phyloP scores from a whole-genome alignment of 108 stramenopile species.

The Licmophora abbreviata region DNA sequence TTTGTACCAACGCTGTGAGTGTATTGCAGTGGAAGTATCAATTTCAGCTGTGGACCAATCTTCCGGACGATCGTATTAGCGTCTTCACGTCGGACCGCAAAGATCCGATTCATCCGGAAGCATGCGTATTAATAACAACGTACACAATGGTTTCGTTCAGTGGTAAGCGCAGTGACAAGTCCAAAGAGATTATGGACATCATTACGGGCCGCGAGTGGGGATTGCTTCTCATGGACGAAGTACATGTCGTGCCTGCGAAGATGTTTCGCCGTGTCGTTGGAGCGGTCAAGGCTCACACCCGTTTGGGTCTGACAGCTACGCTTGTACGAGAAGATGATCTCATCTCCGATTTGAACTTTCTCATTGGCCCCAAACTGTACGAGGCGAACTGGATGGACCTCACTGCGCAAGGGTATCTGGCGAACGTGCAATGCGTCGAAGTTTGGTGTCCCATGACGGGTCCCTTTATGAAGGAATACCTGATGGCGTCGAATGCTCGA shows the following conservation, averaged over 20 bases:
- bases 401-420: constrained; percentile 93
- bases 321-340: constrained; percentile 98
- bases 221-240: constrained; percentile 97
- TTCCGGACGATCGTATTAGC: constrained; percentile 81
- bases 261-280: constrained; percentile 92
- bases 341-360: constrained; percentile 94
- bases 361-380: constrained; percentile 99
- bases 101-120: constrained; percentile 83
- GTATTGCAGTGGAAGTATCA: constrained; percentile 97
- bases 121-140: constrained; percentile 92
- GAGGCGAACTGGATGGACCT: constrained; percentile 99
- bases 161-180: constrained; percentile 81
- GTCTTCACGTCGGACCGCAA: constrained; percentile 93
- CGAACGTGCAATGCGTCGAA: constrained; percentile 98
- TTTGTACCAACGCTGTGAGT: constrained; percentile 94
- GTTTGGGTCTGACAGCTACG: constrained; percentile 97
- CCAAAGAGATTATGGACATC: constrained; percentile 82
- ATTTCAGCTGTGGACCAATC: constrained; percentile 88
- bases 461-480: constrained; percentile 95
- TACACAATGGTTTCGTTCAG: constrained; percentile 95
- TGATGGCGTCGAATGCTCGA: constrained; percentile 63
- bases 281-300: constrained; percentile 93
- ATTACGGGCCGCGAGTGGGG: constrained; percentile 96
- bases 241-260: constrained; percentile 93
- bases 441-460: constrained; percentile 99